Base-by-base conservation (phyloP, 169 alveolate species). In the Theileria annulata region DNA sequence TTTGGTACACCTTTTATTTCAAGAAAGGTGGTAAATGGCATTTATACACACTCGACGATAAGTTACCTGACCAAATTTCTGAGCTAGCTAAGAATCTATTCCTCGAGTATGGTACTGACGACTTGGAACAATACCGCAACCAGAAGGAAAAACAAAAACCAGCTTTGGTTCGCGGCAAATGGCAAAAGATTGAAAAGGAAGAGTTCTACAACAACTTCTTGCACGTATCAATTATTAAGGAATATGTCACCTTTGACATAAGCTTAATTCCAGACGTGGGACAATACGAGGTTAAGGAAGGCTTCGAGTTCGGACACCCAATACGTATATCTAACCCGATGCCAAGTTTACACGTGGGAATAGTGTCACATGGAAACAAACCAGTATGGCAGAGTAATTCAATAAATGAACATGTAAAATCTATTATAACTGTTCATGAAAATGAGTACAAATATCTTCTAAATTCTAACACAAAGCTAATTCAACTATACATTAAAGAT, bases 301-400 rank as follows among this genome's bases (percentile, higher is more conserved):
- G 71, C 48, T 62, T 62, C 31, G 71, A n/a, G 49, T 62, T 28
- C 71, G 48, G 71, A 62, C 23, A 27, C 6, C 71, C 71, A 9
- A 62, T 62, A 0, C 23, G 37, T 28, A 37, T 62, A 37, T 62
- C 25, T 37, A 62, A 62, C 71, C 71, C 71, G 8, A 31, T 62
- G 48, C 71, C 71, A 27, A 13, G 17, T 2, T 0, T 15, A 15
- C 48, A 27, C 48, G 71, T 62, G 25, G 25, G 23, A 19, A 6
- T 31, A 27, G 13, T 62, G 13, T n/a, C 31, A 31, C 10, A 62
- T 17, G 71, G 71, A 62, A 62, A 62, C 23, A 47, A 15, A 37
- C 23, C 48, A 37, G 48, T 62, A 4, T 62, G 71, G 71, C 3
- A 17, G 71, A n/a, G 25, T 47, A 15, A n/a, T 17, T 31, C 33